Percentiles rank a stretch among this genome's conserved stretches.
Evolutionary conservation across 169 alveolate genomes (phyloP).

Genomic region (Ichthyophthirius multifiliis): DNA sequence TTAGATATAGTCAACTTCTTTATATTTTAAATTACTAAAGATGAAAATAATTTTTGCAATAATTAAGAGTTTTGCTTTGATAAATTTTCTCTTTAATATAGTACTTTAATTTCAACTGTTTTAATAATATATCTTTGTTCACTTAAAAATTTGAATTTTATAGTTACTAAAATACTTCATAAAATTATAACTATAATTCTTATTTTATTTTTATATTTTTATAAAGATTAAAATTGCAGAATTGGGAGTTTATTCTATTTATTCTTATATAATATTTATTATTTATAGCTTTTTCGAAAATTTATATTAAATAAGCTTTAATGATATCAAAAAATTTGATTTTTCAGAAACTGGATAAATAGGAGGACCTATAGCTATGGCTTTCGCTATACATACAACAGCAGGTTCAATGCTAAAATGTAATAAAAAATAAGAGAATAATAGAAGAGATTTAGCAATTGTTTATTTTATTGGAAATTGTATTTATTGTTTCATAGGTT

Average conservation of each 20-base stretch:
- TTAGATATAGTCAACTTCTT: too few species aligned
- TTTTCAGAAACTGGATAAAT: not conserved
- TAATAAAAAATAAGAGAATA: not conserved
- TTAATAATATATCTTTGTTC: not conserved
- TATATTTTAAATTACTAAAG: not conserved
- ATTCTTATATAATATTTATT: not conserved
- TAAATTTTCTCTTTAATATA: not conserved
- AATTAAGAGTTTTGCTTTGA: not conserved
- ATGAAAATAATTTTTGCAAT: not conserved
- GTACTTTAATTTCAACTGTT: not conserved
- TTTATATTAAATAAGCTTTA: not conserved
- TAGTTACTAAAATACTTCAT: too few species aligned
- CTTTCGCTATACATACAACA: not conserved
- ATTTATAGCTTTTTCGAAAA: not conserved
- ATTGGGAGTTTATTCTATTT: slow-evolving; percentile 6
- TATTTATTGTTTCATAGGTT: not conserved
- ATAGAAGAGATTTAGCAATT: not conserved
- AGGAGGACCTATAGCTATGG: slow-evolving; percentile 9
- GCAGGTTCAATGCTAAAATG: slow-evolving; percentile 9
- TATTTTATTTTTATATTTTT: too few species aligned
- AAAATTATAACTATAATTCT: too few species aligned
- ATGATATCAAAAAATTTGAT: not conserved
- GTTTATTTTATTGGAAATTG: not conserved
- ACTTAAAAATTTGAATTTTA: not conserved
- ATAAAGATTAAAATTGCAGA: slow-evolving; percentile 13